Evolutionary conservation across 768 basidiomycete species (phyloP).

Genomic region (Russula sp.): DNA sequence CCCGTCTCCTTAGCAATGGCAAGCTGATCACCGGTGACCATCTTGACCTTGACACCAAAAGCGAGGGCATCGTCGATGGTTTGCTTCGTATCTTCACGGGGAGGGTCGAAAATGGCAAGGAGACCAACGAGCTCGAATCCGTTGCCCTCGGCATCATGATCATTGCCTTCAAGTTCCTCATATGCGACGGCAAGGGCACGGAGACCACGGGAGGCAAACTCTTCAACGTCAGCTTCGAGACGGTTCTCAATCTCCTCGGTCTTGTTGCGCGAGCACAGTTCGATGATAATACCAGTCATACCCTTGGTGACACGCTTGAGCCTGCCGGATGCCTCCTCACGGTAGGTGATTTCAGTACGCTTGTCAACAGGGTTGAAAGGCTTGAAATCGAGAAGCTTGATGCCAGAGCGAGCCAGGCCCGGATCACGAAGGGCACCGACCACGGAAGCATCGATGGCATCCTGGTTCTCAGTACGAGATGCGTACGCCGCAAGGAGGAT

Average conservation of each 20-base stretch:
- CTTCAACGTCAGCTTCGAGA: conserved; percentile 93
- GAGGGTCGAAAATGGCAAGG: conserved; percentile 95
- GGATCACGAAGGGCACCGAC: conserved; percentile 71
- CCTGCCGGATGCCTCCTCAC: conserved; percentile 88
- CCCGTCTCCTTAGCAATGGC: conserved; percentile 99
- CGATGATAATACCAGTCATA: conserved; percentile 98
- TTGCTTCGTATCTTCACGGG: conserved; percentile 97
- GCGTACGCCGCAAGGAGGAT: conserved; percentile 93
- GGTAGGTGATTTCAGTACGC: conserved; percentile 98
- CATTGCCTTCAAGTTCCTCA: conserved; percentile 83
- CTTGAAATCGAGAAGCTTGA: conserved; percentile 97
- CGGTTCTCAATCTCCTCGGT: conserved; percentile 84
- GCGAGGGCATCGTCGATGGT: conserved; percentile 95
- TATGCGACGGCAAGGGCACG: conserved; percentile 95
- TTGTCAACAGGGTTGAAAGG: conserved; percentile 99
- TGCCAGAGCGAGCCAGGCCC: conserved; percentile 74
- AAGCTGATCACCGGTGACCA: conserved; percentile 99
- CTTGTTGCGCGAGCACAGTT: conserved; percentile 97
- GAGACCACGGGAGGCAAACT: conserved; percentile 92
- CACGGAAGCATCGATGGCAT: conserved; percentile 90
- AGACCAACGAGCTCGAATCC: conserved; percentile 98
- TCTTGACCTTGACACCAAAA: conserved; percentile 98
- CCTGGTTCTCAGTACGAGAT: conserved; percentile 98
- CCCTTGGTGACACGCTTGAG: conserved; percentile 99
- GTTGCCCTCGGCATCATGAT: conserved; percentile 82